Conservation (phyloP, 2,329 filamentous ascomycete genomes). For the Penicillium sp. region DNA sequence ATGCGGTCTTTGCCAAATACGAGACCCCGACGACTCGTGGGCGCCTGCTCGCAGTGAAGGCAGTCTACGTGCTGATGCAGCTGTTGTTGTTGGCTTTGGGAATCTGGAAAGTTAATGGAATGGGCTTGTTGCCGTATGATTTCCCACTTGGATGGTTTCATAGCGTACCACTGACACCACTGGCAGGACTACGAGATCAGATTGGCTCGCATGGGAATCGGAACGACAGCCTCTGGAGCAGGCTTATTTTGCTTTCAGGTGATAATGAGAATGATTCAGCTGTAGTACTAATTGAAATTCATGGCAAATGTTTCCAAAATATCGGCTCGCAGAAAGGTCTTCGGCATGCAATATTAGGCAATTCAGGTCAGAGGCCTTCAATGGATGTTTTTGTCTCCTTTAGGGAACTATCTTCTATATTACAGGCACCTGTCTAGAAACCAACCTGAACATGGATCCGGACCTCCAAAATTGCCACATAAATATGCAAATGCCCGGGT, state of each 20-base stretch:
- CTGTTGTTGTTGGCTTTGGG: conserved; percentile 78
- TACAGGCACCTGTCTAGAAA: not conserved
- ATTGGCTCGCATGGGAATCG: conserved; percentile 95
- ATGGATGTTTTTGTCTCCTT: not conserved
- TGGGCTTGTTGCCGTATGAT: conserved; percentile 88
- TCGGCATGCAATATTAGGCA: not conserved
- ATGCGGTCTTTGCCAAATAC: conserved; percentile 85
- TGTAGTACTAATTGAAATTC: not conserved
- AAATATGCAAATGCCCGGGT: too few relatives aligned
- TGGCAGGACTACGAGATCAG: conserved; percentile 81
- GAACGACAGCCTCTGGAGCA: conserved; percentile 67
- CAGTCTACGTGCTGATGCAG: conserved; percentile 85
- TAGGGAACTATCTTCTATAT: not conserved
- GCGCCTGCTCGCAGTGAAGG: conserved; percentile 78
- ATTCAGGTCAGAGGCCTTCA: not conserved
- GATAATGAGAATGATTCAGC: conserved; percentile 7
- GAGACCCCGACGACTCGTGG: conserved; percentile 74
- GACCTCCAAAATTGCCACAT: not conserved
- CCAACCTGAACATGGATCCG: not conserved
- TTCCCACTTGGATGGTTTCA: not conserved
- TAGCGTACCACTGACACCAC: conserved; percentile 10
- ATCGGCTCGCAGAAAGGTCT: not conserved
- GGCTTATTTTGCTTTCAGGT: conserved; percentile 59
- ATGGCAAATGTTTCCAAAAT: not conserved
- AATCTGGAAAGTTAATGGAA: conserved; percentile 93